Percentiles rank a stretch among this genome's conserved stretches.
These are phyloP conservation scores for Cercophora scortea DNA, from an alignment of 495 filamentous ascomycete species.

Conservation along the genomic window DNA sequence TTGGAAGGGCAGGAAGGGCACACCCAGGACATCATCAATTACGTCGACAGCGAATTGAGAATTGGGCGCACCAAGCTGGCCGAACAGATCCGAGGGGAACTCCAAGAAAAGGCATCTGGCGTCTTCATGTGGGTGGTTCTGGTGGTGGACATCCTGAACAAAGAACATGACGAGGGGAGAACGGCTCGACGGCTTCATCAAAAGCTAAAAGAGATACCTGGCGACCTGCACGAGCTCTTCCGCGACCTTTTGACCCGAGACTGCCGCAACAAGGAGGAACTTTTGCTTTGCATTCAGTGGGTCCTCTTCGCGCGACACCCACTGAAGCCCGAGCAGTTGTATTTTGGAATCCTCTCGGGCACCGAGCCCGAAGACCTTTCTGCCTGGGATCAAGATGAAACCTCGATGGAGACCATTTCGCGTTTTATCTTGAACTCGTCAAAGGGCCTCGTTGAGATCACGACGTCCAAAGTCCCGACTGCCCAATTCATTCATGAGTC, in stretches of 20 bases:
- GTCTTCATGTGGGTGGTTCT: constrained; percentile 45
- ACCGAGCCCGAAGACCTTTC: constrained; percentile 7
- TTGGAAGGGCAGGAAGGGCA: constrained; percentile 20
- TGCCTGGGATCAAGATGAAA: constrained; percentile 4
- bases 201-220: constrained; percentile 24
- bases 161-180: constrained; percentile 24
- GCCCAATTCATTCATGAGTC: constrained; percentile 40
- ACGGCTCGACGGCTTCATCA: constrained; percentile 4
- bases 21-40: constrained; percentile 15
- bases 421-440: constrained; percentile 25
- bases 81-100: constrained; percentile 18
- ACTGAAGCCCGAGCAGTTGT: constrained; percentile 25
- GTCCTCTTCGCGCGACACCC: constrained; percentile 27
- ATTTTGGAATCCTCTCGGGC: constrained; percentile 30
- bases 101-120: constrained; percentile 34
- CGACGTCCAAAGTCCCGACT: constrained; percentile 15
- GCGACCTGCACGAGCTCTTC: constrained; percentile 25
- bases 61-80: constrained; percentile 10
- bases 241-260: constrained; percentile 29
- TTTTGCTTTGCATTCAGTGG: constrained; percentile 34
- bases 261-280: constrained; percentile 12
- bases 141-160: constrained; percentile 38
- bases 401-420: constrained; percentile 3
- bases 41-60: constrained; percentile 16
- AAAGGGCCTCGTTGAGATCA: constrained; percentile 29